Base-by-base conservation (phyloP, 169 alveolate species). In the Theileria equi region DNA sequence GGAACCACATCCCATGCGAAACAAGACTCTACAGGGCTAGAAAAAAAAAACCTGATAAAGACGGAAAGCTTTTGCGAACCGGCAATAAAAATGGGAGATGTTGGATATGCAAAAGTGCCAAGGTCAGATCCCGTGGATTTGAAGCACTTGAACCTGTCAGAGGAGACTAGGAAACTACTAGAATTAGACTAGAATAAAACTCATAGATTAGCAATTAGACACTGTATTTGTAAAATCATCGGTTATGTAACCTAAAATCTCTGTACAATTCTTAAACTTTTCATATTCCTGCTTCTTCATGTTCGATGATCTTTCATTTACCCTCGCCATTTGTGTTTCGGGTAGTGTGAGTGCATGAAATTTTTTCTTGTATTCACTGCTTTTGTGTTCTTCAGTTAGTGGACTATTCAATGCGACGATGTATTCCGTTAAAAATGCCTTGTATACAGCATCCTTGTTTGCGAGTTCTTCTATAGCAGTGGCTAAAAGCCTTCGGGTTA, bases 91-190 rank as follows among this genome's bases (percentile, higher is more conserved):
- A 0, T 29, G 25, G 54, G 26, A 7, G 10, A 25, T 45, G 49
- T 13, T 5, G 38, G 23, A 29, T 23, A 54, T 11, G n/a, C 25
- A 23, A 17, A 54, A n/a, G 23, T 34, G 19, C 2, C 44, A 13
- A n/a, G 52, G 36, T 0, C 35, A 10, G 50, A 34, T 1, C 74
- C 74, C 1, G 52, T 64, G 13, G 74, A 59, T 28, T 50, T 71
- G 49, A 54, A 71, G 53, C 50, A 71, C 17, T 49, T 71, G 26
- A 67, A 40, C 28, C 34, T 71, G 38, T 71, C 82, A 10, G 66
- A 61, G 43, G 82, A 71, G 36, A 71, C 82, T 10, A 66, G 73
- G 16, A 58, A 61, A 29, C 50, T 71, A 31, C 68, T 71, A 6
- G 76, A 63, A 29, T 59, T 71, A 3, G 66, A 69, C 60, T 69